Percentiles rank a stretch among this genome's conserved stretches.
Evolutionary conservation across 257 asterid species (phyloP).

Genomic region (Capsicum chinense): DNA sequence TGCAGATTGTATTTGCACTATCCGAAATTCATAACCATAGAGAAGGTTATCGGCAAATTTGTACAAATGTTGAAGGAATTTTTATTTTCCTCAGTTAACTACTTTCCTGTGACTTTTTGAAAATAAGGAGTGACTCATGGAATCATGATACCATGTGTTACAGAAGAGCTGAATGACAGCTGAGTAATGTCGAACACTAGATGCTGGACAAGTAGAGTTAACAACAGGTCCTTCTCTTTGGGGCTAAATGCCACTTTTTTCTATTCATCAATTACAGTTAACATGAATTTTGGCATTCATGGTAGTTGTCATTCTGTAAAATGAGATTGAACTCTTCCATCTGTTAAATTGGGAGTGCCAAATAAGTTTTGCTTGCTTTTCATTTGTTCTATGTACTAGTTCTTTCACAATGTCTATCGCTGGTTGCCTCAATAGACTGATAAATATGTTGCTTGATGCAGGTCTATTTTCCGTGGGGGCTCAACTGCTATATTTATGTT

Average conservation of each 20-base stretch:
- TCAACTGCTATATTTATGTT: conserved; percentile 75
- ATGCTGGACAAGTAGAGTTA: not conserved
- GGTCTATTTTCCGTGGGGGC: conserved; percentile 85
- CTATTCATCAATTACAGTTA: conserved; percentile 19
- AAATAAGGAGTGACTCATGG: not conserved
- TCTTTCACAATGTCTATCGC: not conserved
- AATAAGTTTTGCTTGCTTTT: conserved; percentile 6
- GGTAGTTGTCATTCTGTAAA: conserved; percentile 10
- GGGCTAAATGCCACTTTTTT: not conserved
- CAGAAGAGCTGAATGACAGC: not conserved
- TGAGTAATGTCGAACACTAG: conserved; percentile 7
- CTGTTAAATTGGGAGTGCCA: conserved; percentile 9
- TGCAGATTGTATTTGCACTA: not conserved
- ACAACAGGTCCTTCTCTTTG: not conserved
- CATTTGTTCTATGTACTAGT: not conserved
- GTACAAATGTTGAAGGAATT: not conserved
- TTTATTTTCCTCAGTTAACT: not conserved
- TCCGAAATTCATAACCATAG: not conserved
- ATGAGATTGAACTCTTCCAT: not conserved
- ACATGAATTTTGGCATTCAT: conserved; percentile 10
- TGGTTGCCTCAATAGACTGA: not conserved
- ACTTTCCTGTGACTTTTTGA: not conserved
- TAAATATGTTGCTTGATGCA: conserved; percentile 43
- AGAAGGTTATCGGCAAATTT: not conserved
- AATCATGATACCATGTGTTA: not conserved